Base-by-base conservation (phyloP, 148 eudicot genomes). In the Cornus kousa region DNA sequence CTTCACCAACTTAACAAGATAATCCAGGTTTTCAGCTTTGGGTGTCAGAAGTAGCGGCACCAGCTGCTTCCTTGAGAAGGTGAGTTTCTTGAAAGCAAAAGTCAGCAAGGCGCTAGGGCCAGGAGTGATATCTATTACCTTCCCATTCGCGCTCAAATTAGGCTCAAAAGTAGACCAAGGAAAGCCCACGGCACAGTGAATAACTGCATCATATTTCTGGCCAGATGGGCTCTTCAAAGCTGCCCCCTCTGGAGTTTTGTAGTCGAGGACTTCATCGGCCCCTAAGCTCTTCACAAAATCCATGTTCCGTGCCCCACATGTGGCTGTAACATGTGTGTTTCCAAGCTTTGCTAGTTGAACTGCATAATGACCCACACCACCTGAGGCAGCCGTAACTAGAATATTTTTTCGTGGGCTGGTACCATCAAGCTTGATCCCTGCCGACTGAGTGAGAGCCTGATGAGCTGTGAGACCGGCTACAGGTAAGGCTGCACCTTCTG, bases 331-430 rank as follows among this genome's bases (percentile, higher is more conserved):
- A 5, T 92, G 90, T 0, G 90, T 74, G 80, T 94, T 94, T 35
- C 94, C 98, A 0, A 94, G 90, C 87, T 94, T 92, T 20, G 97
- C 97, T 43, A 94, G 83, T 76, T 94, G 98, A 48, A 94, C 93
- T 1, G 93, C 91, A 17, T 89, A 92, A 83, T 90, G 94, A 35
- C 97, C 94, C 9, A 90, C 97, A 3, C 98, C 97, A 5, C 97
- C 94, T 3, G 97, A 93, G 13, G 87, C 97, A 3, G 90, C 93
- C 0, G 92, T 89, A 79, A 91, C 71, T 13, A 93, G 87, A 28
- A 93, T 82, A 84, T 91, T 93, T 74, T 81, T 88, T 62, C 6
- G 67, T 22, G 88, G 93, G 7, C 89, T 91, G 3, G 71, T 85
- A 28, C 88, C 88, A 5, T 94, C 92, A 4, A 94, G 92, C 79